These are phyloP conservation scores for Hansenula lynferdii DNA, from an alignment of 1,139 yeast genomes.

Conservation along the genomic window DNA sequence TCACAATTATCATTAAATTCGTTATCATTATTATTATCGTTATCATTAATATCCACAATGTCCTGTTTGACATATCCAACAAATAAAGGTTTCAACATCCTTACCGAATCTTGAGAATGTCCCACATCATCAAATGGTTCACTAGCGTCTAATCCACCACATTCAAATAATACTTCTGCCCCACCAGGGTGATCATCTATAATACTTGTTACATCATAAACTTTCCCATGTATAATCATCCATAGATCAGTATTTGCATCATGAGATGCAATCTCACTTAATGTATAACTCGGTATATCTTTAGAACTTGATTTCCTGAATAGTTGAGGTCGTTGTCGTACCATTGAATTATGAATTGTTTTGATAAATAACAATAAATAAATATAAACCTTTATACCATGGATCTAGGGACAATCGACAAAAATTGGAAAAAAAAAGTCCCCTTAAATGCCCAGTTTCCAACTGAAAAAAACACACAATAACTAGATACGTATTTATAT, in stretches of 20 bases:
- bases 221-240: constrained; percentile 63
- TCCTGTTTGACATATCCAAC: constrained; percentile 56
- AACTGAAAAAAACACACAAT: no score
- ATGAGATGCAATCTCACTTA: constrained; percentile 42
- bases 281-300: constrained; percentile 5
- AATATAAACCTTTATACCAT: no score
- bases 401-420: no score
- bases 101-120: constrained; percentile 29
- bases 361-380: no score
- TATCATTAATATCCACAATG: background rate
- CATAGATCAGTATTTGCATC: constrained; percentile 47
- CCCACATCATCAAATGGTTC: constrained; percentile 43
- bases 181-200: constrained; percentile 65
- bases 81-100: constrained; percentile 59
- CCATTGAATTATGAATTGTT: no score
- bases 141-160: constrained; percentile 67
- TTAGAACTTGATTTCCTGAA: background rate
- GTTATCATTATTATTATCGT: no score
- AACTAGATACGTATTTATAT: no score
- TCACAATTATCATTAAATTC: background rate
- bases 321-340: constrained; percentile 3
- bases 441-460: no score
- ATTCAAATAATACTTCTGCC: constrained; percentile 58
- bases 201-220: constrained; percentile 52
- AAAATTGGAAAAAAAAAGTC: no score